phyloP scores from a whole-genome alignment of 805 yeast genomes.

The Metschnikowia sp. region DNA sequence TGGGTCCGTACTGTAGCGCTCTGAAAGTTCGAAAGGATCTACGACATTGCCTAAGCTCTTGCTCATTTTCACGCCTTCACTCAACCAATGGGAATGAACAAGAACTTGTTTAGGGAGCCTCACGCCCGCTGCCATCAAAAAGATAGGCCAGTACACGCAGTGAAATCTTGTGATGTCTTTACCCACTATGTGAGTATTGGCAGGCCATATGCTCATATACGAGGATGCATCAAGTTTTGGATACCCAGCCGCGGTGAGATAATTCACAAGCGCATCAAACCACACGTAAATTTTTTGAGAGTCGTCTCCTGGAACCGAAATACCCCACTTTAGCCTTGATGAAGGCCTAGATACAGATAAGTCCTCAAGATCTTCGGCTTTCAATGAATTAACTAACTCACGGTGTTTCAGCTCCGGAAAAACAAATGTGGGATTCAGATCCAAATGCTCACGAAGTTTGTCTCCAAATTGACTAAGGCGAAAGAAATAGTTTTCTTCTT shows the following conservation, averaged over 20 bases:
- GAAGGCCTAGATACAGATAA: constrained; percentile 86
- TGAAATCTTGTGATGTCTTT: constrained; percentile 90
- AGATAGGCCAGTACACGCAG: constrained; percentile 90
- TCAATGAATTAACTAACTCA: constrained; percentile 58
- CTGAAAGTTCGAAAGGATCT: constrained; percentile 71
- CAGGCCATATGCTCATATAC: constrained; percentile 50
- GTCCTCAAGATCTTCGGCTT: constrained; percentile 49
- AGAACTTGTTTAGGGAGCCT: constrained; percentile 69
- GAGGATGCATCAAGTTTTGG: constrained; percentile 19
- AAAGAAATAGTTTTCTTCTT: constrained; percentile 87
- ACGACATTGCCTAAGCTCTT: constrained; percentile 91
- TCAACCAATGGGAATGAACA: constrained; percentile 94
- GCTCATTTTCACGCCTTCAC: constrained; percentile 89
- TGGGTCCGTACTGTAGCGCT: constrained; percentile 66
- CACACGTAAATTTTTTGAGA: constrained; percentile 88
- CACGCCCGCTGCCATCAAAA: constrained; percentile 77
- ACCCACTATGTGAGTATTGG: constrained; percentile 75
- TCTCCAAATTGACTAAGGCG: constrained; percentile 60
- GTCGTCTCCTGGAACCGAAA: constrained; percentile 77
- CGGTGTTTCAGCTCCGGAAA: constrained; percentile 56
- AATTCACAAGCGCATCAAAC: constrained; percentile 92
- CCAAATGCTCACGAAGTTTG: constrained; percentile 47
- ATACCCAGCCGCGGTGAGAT: constrained; percentile 68
- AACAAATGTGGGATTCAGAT: constrained; percentile 55
- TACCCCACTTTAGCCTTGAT: constrained; percentile 81